Conservation (phyloP, 371 early-diverging fungal species). For the Mortierella sp. region DNA sequence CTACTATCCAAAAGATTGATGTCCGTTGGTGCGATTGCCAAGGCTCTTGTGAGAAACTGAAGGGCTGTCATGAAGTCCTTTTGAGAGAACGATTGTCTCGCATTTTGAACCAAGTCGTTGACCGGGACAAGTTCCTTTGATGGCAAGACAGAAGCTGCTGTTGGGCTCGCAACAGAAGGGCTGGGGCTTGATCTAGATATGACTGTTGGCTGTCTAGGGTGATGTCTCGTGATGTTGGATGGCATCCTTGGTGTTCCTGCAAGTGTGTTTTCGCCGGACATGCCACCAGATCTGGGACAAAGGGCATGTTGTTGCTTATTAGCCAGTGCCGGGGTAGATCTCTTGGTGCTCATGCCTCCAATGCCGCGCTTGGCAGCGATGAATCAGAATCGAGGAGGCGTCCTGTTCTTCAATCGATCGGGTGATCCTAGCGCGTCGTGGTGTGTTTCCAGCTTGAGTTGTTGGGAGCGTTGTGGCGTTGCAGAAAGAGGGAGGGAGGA, state of each 20-base stretch:
- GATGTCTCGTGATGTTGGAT: background rate
- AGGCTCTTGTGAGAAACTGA: conserved; percentile 32
- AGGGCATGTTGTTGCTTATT: conserved; percentile 19
- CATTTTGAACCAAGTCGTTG: conserved; percentile 41
- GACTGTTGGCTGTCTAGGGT: background rate
- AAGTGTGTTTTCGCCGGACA: background rate
- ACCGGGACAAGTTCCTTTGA: conserved; percentile 25
- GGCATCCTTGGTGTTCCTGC: conserved; percentile 1
- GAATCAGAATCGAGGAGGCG: too few species aligned
- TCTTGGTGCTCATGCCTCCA: conserved; percentile 9
- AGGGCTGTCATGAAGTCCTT: conserved; percentile 29
- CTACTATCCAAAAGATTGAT: conserved; percentile 50
- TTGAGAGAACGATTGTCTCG: conserved; percentile 23
- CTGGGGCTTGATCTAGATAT: background rate
- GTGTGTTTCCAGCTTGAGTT: too few species aligned
- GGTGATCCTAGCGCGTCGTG: too few species aligned
- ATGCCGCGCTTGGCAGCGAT: too few species aligned
- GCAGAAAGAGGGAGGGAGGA: too few species aligned
- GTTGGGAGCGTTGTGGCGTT: too few species aligned
- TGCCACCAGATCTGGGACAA: conserved; percentile 7
- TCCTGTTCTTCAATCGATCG: too few species aligned
- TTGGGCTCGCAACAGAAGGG: background rate
- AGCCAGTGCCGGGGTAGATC: background rate
- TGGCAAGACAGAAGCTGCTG: background rate
- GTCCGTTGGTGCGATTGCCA: conserved; percentile 32